A percentile compares a stretch with the other conserved stretches of the same genome.
Conservation (phyloP, 108 stramenopile species). For the Conticribra guillardii region DNA sequence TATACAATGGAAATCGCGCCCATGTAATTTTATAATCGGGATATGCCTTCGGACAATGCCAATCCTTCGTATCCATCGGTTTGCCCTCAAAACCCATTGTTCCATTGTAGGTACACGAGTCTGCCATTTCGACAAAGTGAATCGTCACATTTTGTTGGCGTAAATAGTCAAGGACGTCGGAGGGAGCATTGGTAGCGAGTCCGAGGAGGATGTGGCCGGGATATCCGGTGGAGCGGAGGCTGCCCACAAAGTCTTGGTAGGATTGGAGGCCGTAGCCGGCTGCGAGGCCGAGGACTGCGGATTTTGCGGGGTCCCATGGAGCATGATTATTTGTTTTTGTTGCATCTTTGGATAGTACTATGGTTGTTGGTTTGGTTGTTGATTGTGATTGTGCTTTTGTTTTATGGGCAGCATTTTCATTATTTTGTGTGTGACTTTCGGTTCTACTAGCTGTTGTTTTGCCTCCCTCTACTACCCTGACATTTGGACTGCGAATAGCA, state of each 20-base stretch:
- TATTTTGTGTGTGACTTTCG: no score
- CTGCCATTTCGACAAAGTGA: not conserved
- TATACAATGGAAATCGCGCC: constrained; percentile 59
- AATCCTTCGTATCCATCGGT: not conserved
- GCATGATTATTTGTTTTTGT: no score
- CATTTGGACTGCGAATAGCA: no score
- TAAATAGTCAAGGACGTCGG: not conserved
- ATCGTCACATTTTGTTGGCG: not conserved
- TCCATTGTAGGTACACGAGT: not conserved
- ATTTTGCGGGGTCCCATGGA: not conserved
- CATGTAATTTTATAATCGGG: constrained; percentile 61
- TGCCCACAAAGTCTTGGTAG: not conserved
- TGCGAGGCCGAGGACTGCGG: not conserved
- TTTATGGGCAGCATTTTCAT: no score
- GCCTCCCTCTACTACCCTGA: no score
- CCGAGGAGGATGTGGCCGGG: not conserved
- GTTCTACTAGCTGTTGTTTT: no score
- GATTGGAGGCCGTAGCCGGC: not conserved
- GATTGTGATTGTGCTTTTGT: no score
- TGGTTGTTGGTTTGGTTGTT: no score
- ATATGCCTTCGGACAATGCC: constrained; percentile 20
- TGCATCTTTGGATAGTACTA: no score
- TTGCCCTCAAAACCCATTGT: not conserved
- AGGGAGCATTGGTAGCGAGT: not conserved
- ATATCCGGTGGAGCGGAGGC: not conserved